Conservation (phyloP, 2,329 filamentous ascomycete species). For the Ceratocystis variospora region DNA sequence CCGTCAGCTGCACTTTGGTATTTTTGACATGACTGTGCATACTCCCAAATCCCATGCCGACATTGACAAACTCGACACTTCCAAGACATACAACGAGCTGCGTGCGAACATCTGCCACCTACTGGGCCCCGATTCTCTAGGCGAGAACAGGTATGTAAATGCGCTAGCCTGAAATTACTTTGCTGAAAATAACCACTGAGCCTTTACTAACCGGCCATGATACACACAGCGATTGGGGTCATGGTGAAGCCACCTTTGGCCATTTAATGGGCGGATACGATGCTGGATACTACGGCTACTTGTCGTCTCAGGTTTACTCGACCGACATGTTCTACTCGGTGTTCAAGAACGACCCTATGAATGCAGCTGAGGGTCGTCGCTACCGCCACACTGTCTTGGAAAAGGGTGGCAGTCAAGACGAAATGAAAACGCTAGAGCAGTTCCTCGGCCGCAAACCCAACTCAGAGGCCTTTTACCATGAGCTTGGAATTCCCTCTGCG, state of each 20-base stretch:
- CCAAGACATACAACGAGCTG: conserved; percentile 57
- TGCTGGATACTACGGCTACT: conserved; percentile 67
- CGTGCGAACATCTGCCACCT: conserved; percentile 58
- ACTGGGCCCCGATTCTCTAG: conserved; percentile 57
- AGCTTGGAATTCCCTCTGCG: conserved; percentile 41
- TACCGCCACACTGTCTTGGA: conserved; percentile 70
- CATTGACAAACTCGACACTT: conserved; percentile 51
- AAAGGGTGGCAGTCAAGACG: conserved; percentile 62
- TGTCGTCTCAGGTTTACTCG: conserved; percentile 66
- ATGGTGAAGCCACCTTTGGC: conserved; percentile 67
- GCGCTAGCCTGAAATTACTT: background rate
- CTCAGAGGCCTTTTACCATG: conserved; percentile 66
- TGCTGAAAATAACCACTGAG: background rate
- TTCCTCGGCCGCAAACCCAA: conserved; percentile 66
- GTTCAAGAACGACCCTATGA: conserved; percentile 68
- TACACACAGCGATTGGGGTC: conserved; percentile 47
- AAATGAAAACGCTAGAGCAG: conserved; percentile 66
- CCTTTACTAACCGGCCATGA: conserved; percentile 6
- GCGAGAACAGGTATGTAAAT: conserved; percentile 37
- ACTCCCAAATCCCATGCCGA: conserved; percentile 54
- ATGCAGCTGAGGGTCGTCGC: conserved; percentile 55
- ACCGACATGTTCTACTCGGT: conserved; percentile 75
- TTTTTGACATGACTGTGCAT: conserved; percentile 75
- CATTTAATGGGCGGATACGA: conserved; percentile 77
- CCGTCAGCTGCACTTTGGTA: conserved; percentile 64